Conservation (phyloP, 495 filamentous ascomycete species). For the Melanomma pulvis-pyrius region DNA sequence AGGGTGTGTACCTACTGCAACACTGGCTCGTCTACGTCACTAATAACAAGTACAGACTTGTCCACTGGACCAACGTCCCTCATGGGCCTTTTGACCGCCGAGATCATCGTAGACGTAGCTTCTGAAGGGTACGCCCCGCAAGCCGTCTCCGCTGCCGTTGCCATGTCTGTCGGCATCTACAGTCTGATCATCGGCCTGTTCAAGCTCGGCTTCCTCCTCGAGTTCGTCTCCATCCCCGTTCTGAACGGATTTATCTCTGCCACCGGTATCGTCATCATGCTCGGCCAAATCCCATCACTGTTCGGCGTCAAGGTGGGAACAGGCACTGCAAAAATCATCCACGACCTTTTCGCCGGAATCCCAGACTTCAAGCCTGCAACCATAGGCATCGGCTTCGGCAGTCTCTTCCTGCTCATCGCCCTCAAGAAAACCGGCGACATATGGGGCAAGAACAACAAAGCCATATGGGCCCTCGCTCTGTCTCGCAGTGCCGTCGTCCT, state of each 20-base stretch:
- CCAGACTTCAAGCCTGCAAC: slow-evolving; percentile 50
- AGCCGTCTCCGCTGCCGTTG: slow-evolving; percentile 54
- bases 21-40: not conserved
- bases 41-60: slow-evolving; percentile 44
- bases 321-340: slow-evolving; percentile 50
- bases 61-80: slow-evolving; percentile 58
- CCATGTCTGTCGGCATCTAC: slow-evolving; percentile 57
- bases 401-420: slow-evolving; percentile 48
- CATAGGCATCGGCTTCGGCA: slow-evolving; percentile 52
- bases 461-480: slow-evolving; percentile 76
- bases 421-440: slow-evolving; percentile 52
- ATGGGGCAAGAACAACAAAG: slow-evolving; percentile 45
- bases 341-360: slow-evolving; percentile 49
- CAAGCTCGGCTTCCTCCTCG: slow-evolving; percentile 86
- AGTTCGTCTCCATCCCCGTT: slow-evolving; percentile 87
- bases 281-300: slow-evolving; percentile 61
- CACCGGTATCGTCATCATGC: slow-evolving; percentile 84
- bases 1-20: slow-evolving; percentile 45
- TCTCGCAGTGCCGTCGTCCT: slow-evolving; percentile 94
- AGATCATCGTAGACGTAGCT: slow-evolving; percentile 50
- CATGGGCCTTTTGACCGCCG: slow-evolving; percentile 54
- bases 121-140: slow-evolving; percentile 46
- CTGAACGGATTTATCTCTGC: slow-evolving; percentile 98
- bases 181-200: slow-evolving; percentile 59
- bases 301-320: slow-evolving; percentile 43